phyloP scores from a whole-genome alignment of 192 early-diverging fungal genomes.

The Coemansia sp. region DNA sequence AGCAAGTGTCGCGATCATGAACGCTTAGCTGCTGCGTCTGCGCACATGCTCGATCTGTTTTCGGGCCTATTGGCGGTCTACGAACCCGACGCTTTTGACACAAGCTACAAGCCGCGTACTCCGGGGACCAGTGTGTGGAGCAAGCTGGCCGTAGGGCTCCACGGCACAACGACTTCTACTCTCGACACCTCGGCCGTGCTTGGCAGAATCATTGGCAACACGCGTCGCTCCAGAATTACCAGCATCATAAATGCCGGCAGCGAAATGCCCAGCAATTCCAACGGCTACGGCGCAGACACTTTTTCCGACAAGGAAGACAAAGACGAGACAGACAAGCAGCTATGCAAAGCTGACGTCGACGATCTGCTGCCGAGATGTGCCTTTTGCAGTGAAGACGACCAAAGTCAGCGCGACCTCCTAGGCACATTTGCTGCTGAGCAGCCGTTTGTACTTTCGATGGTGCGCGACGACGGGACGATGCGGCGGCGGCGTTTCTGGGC shows the following conservation, averaged over 20 bases:
- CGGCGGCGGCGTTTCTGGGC: conserved; percentile 73
- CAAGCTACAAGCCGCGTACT: conserved; percentile 10
- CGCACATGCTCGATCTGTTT: conserved; percentile 16
- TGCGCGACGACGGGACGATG: conserved; percentile 55
- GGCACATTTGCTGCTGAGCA: conserved; percentile 29
- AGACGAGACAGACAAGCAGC: neutral
- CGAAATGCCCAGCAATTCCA: neutral
- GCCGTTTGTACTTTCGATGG: conserved; percentile 61
- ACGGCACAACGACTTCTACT: conserved; percentile 40
- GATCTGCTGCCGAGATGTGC: conserved; percentile 28
- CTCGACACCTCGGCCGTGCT: conserved; percentile 17
- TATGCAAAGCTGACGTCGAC: neutral
- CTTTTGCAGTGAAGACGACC: conserved; percentile 63
- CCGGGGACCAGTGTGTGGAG: conserved; percentile 18
- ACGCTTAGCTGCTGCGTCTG: neutral
- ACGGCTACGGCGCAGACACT: neutral
- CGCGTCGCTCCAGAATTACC: conserved; percentile 15
- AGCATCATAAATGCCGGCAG: conserved; percentile 7
- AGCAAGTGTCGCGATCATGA: conserved; percentile 14
- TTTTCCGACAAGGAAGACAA: neutral
- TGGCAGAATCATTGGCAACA: conserved; percentile 10
- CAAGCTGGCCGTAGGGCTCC: conserved; percentile 43
- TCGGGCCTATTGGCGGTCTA: conserved; percentile 20
- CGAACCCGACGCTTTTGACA: conserved; percentile 41
- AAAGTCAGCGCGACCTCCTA: neutral